Evolutionary conservation across 2,329 filamentous ascomycete genomes (phyloP), one percentile per base, ranked within the genome.

Genomic region (Mycocentrospora acerina): DNA sequence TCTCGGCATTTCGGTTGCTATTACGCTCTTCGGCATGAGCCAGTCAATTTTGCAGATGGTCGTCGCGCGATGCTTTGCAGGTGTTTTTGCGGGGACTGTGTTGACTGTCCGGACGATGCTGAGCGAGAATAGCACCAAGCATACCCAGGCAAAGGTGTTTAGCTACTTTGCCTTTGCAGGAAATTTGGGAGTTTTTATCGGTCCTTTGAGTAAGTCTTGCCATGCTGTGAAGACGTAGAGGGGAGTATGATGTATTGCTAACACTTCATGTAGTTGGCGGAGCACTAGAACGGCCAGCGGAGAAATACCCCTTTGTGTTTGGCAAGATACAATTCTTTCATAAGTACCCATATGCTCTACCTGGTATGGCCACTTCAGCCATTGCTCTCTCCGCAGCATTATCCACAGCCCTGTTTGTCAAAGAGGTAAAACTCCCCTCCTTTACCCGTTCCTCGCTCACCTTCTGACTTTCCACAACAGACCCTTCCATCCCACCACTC

Each of bases 41-140:
- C 74, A 66, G 33, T 76, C 73, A 0, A 72, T 91, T n/a, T 76
- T 75, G 74, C 81, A 90, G 67, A 90, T 91, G 85, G 73, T 90
- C 4, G 27, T 86, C 11, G 83, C 84, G 46, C 77, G 88, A 22
- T 88, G 83, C 51, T 51, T 85, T 12, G 85, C 84, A 0, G 88
- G 88, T 2, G 64, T 88, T 4, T 90, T 91, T 60, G 81, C 82
- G 0, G 87, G 86, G 0, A 86, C 82, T 6, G 75, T 87, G 32
- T 80, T 91, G 46, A 85, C 86, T 5, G 80, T 91, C 38, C 76
- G 88, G 18, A 83, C 86, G 6, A 90, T 91, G 84, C 74, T 91
- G 19, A 78, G 79, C 13, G 88, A 93, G 66, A 80, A 83, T 51
- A 85, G 81, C 62, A 86, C 83, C 0, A 69, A 77, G 4, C 75